Evolutionary conservation across 208 protist genomes (phyloP), one percentile per base, ranked within the genome.

Genomic region (Kentomonas sorsogonicus): DNA sequence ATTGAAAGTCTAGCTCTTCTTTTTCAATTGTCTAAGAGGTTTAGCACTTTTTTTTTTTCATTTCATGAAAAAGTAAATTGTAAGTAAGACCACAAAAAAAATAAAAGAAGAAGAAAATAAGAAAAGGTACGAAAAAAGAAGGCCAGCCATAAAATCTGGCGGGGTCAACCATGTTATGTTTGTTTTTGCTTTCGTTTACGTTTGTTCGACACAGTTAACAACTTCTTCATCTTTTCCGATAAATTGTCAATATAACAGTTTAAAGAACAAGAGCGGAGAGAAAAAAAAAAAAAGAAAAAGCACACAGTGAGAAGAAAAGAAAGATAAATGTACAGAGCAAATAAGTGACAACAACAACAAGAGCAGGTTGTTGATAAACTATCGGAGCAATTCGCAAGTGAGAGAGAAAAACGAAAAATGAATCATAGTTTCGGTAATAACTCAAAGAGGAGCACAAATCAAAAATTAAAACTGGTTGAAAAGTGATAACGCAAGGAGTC

Each of bases 111-210:
- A 66, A 69, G 18, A 64, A 44, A 29, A 27, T 31, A 26, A 58
- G 31, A 27, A 51, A 66, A 39, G 50, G 53, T 64, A 54, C 51
- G 23, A 58, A 55, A 63, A 69, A 51, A n/a, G 54, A 58, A 55
- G 51, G 31, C 60, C 0, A 9, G 3, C 23, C 33, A 34, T 38
- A 38, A 50, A 23, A 1, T 22, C 33, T 38, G 18, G 4, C n/a
- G 18, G 13, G 22, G 0, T n/a, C 15, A n/a, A 25, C 26, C 25
- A 56, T 30, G 15, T 23, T 23, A 56, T 38, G 5, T 4, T 59
- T 48, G 10, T 63, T 63, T 57, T n/a, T n/a, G n/a, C n/a, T n/a
- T n/a, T 60, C 6, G 3, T 4, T 6, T 47, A 7, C 11, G 2
- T 46, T 1, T 1, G 29, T 7, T 11, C 16, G 36, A 34, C 15